Conservation (phyloP, 108 stramenopile species). For the Fragilariopsis cylindrus region DNA sequence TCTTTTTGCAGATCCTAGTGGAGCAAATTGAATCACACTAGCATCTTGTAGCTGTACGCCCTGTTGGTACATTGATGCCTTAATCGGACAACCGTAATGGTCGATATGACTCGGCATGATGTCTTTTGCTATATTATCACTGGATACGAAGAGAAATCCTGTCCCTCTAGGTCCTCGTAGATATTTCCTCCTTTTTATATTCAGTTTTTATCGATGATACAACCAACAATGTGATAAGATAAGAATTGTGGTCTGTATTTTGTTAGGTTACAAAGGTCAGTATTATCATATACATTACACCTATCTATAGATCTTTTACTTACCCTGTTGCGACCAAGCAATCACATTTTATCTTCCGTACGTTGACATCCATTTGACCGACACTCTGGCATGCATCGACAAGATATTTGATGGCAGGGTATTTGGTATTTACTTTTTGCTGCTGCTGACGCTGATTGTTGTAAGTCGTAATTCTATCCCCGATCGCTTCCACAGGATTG, state of each 20-base stretch:
- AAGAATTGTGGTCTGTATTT: no score
- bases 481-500: slow-evolving; percentile 71
- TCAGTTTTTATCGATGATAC: no score
- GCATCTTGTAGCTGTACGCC: slow-evolving; percentile 33
- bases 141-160: slow-evolving; percentile 70
- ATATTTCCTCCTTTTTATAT: slow-evolving; percentile 54
- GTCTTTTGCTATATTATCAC: slow-evolving; percentile 20
- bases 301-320: background rate
- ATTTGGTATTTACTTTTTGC: slow-evolving; percentile 12
- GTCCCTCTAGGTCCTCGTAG: slow-evolving; percentile 81
- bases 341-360: slow-evolving; percentile 58
- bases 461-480: slow-evolving; percentile 32
- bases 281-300: no score
- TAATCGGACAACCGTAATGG: slow-evolving; percentile 50
- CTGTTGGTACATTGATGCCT: slow-evolving; percentile 11
- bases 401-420: slow-evolving; percentile 48
- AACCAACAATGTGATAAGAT: no score
- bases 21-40: slow-evolving; percentile 27
- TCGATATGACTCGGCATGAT: slow-evolving; percentile 54
- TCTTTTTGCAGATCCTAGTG: slow-evolving; percentile 49
- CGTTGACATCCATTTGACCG: slow-evolving; percentile 68
- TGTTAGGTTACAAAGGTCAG: no score
- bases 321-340: slow-evolving; percentile 68
- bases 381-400: slow-evolving; percentile 86
- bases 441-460: slow-evolving; percentile 20